Conservation (phyloP, 176 grass and related monocot genomes). For the Cocos nucifera region DNA sequence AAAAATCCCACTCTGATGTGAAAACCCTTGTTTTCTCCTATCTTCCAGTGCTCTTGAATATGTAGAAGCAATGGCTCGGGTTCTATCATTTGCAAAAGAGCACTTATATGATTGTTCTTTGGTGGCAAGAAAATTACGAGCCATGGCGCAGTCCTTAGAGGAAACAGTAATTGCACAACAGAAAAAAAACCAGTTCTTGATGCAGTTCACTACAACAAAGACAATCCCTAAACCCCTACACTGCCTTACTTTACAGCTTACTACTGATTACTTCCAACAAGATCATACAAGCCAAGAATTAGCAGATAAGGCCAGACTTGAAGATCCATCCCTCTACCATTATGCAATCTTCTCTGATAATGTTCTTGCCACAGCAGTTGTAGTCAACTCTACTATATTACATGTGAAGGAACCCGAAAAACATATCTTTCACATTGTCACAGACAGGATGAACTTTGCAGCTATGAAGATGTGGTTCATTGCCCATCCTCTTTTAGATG, state of each 20-base stretch:
- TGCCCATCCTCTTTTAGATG: neutral
- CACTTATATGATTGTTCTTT: neutral
- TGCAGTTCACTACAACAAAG: neutral
- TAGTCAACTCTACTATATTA: slow-evolving; percentile 1
- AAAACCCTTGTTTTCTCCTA: neutral
- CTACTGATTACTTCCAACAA: slow-evolving; percentile 4
- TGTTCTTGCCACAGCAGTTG: slow-evolving; percentile 6
- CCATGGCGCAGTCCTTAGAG: neutral
- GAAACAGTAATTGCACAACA: slow-evolving; percentile 4
- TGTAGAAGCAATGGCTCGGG: slow-evolving; percentile 1
- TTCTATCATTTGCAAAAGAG: slow-evolving; percentile 3
- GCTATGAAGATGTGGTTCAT: slow-evolving; percentile 14
- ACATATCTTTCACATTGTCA: slow-evolving; percentile 7
- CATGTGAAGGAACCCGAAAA: slow-evolving; percentile 6
- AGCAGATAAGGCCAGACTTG: neutral
- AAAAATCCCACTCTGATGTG: no score
- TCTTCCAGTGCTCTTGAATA: slow-evolving; percentile 1
- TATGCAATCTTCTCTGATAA: slow-evolving; percentile 11
- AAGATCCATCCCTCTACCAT: slow-evolving; percentile 5
- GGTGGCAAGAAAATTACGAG: neutral
- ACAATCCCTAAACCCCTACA: neutral
- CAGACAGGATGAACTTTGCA: slow-evolving; percentile 2
- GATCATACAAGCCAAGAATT: neutral
- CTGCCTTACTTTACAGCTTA: slow-evolving; percentile 8
- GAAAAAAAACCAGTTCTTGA: slow-evolving; percentile 10